Evolutionary conservation across 129 eudicot species (phyloP), one percentile per base, ranked within the genome.

Genomic region (Gnaphalium uliginosum): DNA sequence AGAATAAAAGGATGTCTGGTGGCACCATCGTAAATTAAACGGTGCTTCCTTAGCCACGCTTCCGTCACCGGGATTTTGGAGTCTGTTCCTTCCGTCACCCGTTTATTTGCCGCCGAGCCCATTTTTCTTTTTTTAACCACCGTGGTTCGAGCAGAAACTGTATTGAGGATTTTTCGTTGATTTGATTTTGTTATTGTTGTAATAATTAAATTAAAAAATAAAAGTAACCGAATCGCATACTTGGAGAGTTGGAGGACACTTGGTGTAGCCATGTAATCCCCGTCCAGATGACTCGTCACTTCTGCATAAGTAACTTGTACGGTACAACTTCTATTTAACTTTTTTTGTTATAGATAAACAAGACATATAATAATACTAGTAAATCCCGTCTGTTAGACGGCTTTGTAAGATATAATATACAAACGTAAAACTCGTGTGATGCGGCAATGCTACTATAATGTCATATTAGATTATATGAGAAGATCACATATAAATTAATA

Each of bases 1-100:
- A 75, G 85, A 53, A 78, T 84, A 81, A 92, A 92, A 30, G 91
- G 93, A 80, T 92, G 97, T 56, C 96, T 84, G 32, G 93, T 92
- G 30, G 96, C 97, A 66, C 81, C 90, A 13, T 11, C 14, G 84
- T 85, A 89, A 0, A 46, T 13, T 3, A 80, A 30, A n/a, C 81
- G 79, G 83, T 92, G 96, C 58, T 92, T 89, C 58, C 76, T 85
- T 46, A 92, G 33, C 97, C 97, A 92, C 6, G 79, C 74, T 41
- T 79, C 86, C 8, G 82, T 86, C 76, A 79, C 76, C 78, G 74
- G 79, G 48, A 80, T 74, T 1, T 74, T 80, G 8, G 43, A 18
- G 68, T 79, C 61, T 7, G 58, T 76, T 51, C 56, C 83, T 67
- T 23, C 58, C 14, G 54, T 69, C 68, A 56, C 80, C 67, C 60